Conservation (phyloP, 345 rosid species). For the Populus simonii region DNA sequence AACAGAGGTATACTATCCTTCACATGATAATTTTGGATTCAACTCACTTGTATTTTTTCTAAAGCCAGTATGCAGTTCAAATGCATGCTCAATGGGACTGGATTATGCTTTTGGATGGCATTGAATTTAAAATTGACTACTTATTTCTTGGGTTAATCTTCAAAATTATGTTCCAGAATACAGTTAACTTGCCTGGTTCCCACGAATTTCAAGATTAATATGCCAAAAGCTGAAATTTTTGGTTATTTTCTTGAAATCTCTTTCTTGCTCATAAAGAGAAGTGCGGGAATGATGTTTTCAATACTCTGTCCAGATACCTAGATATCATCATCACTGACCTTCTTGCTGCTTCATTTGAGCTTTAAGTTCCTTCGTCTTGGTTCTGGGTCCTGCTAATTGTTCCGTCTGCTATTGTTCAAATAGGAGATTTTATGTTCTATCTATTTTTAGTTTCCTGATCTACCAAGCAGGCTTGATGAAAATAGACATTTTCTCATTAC, state of each 20-base stretch:
- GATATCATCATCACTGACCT: background rate
- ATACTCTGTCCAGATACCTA: background rate
- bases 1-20: slow-evolving; percentile 65
- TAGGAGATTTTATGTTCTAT: background rate
- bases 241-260: background rate
- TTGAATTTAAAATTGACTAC: background rate
- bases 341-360: background rate
- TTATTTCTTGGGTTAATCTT: background rate
- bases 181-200: background rate
- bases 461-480: background rate
- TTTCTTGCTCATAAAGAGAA: background rate
- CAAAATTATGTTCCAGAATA: background rate
- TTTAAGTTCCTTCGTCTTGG: background rate
- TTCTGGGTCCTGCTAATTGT: background rate
- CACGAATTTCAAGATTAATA: background rate
- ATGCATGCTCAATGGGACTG: background rate
- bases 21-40: background rate
- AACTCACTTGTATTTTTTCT: background rate
- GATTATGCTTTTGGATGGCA: background rate
- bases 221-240: background rate
- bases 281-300: background rate
- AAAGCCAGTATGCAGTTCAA: background rate
- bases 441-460: background rate
- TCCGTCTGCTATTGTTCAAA: background rate
- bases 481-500: background rate